Base-by-base conservation (phyloP, 1,139 yeast species). In the Eremothecium gossypii region DNA sequence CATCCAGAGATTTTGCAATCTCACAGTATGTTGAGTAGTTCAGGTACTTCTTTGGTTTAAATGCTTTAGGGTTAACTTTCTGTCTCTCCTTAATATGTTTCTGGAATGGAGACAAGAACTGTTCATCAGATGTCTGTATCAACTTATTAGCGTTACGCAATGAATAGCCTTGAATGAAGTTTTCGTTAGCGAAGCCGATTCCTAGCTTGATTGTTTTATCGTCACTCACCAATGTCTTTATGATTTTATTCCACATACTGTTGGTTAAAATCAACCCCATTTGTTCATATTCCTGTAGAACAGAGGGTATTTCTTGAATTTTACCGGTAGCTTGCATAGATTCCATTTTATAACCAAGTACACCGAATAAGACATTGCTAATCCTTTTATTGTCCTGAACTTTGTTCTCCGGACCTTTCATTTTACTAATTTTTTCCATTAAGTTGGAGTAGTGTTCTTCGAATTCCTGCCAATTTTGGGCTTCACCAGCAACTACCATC, bases 11-110 rank as follows among this genome's bases (percentile, higher is more conserved):
- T 30, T 52, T 69, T 52, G 70, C 62, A 2, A 70, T 59, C 39
- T 65, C 69, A 51, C 68, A 72, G 50, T 69, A 75, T 6, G 63
- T 58, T 41, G 69, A 75, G 4, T 76, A 74, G 30, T 72, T 68
- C 12, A 65, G 44, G 36, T 52, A 49, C 14, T 57, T 44, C 8
- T 39, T 40, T 2, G 64, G 60, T 23, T 48, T 44, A 8, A 45
- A 51, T 8, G 50, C 47, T 2, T 45, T 39, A 2, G 61, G 57
- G 11, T 56, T 42, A 20, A 53, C 47, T 41, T 50, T 43, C 32
- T 53, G 54, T 32, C 49, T 29, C 29, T 49, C 48, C 44, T 55
- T n/a, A 29, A 29, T 29, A 6, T 29, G 13, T 17, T 17, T 17
- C 23, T 17, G 23, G 23, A 17, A 17, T 17, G 23, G 23, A n/a